A percentile compares a stretch with the other conserved stretches of the same genome.
Conservation (phyloP, 1,139 yeast genomes). For the Candida neerlandica region DNA sequence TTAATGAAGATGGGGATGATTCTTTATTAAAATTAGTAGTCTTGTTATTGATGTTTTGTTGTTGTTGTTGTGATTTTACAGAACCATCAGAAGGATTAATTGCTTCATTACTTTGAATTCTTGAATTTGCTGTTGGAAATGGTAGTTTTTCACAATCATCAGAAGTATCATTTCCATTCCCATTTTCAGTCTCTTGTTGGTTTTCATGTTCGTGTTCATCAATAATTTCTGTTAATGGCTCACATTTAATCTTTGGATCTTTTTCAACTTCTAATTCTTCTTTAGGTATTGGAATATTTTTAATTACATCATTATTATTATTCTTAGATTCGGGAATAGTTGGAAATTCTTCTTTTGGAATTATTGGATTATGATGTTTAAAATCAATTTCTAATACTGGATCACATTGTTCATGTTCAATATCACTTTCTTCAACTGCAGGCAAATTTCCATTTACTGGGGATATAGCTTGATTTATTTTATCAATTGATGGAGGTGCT, state of each 20-base stretch:
- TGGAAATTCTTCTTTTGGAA: background rate
- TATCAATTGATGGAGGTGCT: background rate
- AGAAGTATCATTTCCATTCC: background rate
- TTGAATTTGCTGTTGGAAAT: background rate
- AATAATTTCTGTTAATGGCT: background rate
- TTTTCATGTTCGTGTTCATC: background rate
- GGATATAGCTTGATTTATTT: background rate
- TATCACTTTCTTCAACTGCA: slow-evolving; percentile 15
- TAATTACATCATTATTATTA: too few relatives aligned
- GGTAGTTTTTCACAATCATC: background rate
- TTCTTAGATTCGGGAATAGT: background rate
- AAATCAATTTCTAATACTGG: background rate
- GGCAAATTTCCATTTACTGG: slow-evolving; percentile 12
- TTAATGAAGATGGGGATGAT: slow-evolving; percentile 15
- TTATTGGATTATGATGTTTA: background rate
- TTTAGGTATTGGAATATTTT: background rate
- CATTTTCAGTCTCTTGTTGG: background rate
- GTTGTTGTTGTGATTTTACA: too few relatives aligned
- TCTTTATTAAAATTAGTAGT: slow-evolving; percentile 1
- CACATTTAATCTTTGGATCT: background rate
- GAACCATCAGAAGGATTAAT: too few relatives aligned
- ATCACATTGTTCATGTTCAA: slow-evolving; percentile 13
- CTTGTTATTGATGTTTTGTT: too few relatives aligned
- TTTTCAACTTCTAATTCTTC: slow-evolving; percentile 1
- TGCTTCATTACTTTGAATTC: background rate